phyloP scores from a whole-genome alignment of 2,329 filamentous ascomycete genomes.

The Endoconidiophora laricicola region DNA sequence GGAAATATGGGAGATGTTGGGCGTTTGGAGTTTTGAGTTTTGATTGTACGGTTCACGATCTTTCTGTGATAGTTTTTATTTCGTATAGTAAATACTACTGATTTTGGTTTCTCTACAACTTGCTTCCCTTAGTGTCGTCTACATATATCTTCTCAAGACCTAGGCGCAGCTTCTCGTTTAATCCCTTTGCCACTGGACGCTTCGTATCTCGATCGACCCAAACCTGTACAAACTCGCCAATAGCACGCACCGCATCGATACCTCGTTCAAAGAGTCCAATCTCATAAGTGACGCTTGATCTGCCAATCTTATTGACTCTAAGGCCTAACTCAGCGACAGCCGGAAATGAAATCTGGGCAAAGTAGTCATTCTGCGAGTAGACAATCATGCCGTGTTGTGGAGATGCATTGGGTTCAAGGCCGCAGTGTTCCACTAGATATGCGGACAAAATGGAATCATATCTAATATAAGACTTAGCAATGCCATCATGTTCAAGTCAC shows the following conservation, averaged over 20 bases:
- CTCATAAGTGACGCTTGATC: conserved; percentile 79
- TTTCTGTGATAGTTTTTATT: too few species aligned
- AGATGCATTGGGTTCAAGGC: conserved; percentile 52
- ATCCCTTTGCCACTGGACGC: conserved; percentile 41
- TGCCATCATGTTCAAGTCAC: neutral
- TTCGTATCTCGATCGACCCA: conserved; percentile 64
- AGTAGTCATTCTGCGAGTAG: conserved; percentile 72
- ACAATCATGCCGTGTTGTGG: conserved; percentile 69
- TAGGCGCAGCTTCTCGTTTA: conserved; percentile 39
- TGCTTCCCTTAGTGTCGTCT: conserved; percentile 13
- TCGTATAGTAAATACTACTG: too few species aligned
- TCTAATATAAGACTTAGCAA: conserved; percentile 22
- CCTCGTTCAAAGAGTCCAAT: conserved; percentile 70
- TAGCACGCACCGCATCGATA: conserved; percentile 57
- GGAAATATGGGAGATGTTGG: too few species aligned
- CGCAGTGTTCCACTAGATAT: conserved; percentile 68
- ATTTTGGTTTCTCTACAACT: neutral
- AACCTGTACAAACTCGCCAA: conserved; percentile 75
- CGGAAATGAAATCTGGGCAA: conserved; percentile 67
- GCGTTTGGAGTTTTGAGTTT: too few species aligned
- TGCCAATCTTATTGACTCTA: conserved; percentile 68
- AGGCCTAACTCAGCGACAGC: conserved; percentile 66
- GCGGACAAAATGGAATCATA: conserved; percentile 85
- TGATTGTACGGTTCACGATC: too few species aligned
- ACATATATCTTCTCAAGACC: conserved; percentile 42